Evolutionary conservation across 2,329 filamentous ascomycete species (phyloP).

Genomic region (Hysterium pulicare): DNA sequence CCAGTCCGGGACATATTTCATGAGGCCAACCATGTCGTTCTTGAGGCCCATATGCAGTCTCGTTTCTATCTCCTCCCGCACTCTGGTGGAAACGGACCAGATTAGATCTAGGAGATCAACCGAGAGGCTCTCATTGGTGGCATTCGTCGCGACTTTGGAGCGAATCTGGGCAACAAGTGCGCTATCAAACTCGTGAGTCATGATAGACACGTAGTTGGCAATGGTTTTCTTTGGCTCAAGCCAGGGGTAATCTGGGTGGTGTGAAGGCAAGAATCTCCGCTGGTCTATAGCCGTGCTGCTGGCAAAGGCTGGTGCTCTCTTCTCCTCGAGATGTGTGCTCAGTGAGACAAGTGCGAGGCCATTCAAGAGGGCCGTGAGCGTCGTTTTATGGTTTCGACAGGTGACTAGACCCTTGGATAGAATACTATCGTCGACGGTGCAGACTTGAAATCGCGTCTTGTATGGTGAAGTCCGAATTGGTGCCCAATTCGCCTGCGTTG

Average conservation of each 20-base stretch:
- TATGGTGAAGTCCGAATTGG: no score
- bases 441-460: no score
- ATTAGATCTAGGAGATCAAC: conserved; percentile 8
- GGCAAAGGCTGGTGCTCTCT: conserved; percentile 8
- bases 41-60: conserved; percentile 3
- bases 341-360: conserved; percentile 12
- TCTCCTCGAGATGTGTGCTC: conserved; percentile 6
- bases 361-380: no score
- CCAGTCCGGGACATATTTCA: conserved; percentile 9
- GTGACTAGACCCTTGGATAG: no score
- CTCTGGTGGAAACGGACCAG: conserved; percentile 8
- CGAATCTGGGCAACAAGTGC: conserved; percentile 10
- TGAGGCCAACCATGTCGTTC: conserved; percentile 8
- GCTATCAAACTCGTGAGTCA: conserved; percentile 13
- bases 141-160: conserved; percentile 6
- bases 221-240: conserved; percentile 11
- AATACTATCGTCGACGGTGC: no score
- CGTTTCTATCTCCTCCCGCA: conserved; percentile 4
- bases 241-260: conserved; percentile 9
- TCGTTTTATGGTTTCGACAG: no score
- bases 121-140: conserved; percentile 6
- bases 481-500: no score
- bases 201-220: conserved; percentile 15
- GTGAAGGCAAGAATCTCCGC: conserved; percentile 10
- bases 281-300: conserved; percentile 15